Evolutionary conservation across 2,329 filamentous ascomycete genomes (phyloP), one percentile per base, ranked within the genome.

Genomic region (Apiospora marii): DNA sequence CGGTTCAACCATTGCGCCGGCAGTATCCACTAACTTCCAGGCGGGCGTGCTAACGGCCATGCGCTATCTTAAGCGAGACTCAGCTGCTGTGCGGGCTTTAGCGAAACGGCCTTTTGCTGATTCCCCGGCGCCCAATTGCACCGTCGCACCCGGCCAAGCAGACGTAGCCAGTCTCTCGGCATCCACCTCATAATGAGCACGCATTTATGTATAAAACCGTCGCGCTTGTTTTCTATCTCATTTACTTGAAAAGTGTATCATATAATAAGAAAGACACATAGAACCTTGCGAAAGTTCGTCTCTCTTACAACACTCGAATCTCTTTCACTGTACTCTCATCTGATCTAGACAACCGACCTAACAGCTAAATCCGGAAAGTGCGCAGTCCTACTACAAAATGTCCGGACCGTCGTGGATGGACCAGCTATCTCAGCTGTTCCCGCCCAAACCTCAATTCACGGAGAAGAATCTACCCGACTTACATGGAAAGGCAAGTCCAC

Each of bases 401-500:
- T 41, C 58, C 7, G 58, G 58, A 19, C 58, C 58, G 22, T 64
- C 58, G 4, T 41, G 8, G 19, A 41, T 41, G 58, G 58, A 64
- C 34, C 58, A 41, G 58, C 19, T 64, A 5, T 64, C 58, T 5
- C 67, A 68, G 41, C 7, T 46, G 14, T 68, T 68, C 16, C 67
- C 67, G 19, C 67, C 67, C 5, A 48, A 44, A 4, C 74, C 75
- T 8, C 70, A 37, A 22, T 75, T 74, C 61, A 76, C 73, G 2
- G 76, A 76, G 14, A 75, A 74, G 13, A 70, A 77, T 22, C 27
- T 78, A 10, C 67, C 76, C 48, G n/a, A 75, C 73, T 46, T 74
- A 68, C 3, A 70, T 51, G 43, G 71, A 69, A 68, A 77, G 71
- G 73, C 76, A 4, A 70, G 72, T 67, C 22, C 7, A 22, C 22